Evolutionary conservation across 1,139 yeast genomes (phyloP), one percentile per base, ranked within the genome.

Genomic region (Candida sanyaensis): DNA sequence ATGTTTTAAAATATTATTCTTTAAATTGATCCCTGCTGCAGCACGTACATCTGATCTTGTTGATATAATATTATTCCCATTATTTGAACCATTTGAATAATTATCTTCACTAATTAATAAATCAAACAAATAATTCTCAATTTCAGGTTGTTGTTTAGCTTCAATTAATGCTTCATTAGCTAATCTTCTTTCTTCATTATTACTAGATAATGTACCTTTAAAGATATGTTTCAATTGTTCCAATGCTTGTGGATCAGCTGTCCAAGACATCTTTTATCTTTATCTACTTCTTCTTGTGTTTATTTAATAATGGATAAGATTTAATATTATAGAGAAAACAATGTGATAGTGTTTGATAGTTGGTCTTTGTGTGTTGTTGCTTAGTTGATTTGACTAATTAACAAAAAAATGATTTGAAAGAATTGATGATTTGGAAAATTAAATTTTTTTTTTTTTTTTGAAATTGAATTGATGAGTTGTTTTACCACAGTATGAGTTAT

Each of bases 11-110:
- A 89, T 72, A 51, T 81, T 79, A 65, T 92, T 92, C 64, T 93
- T 93, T 62, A 93, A 77, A 60, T 85, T 77, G 51, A 92, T 71
- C 11, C 98, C 99, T 1, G 97, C 93, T 0, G 96, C 86, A 0
- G 97, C 96, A 48, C 97, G 77, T 28, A 87, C 78, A 42, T 86
- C 85, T 2, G 82, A 67, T 12, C 71, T 64, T 21, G 80, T 69
- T 9, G 59, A 44, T 9, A 13, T 31, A 32, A 23, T 21, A 5
- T 21, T 10, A 12, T 21, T 12, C 9, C 30, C 30, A 32, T 32
- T 31, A 37, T 17, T 30, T 26, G 41, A 9, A 2, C 34, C 42
- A 21, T 28, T 23, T 6, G 13, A 26, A 8, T 12, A 26, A 13
- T 26, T 37, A 32, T 59, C 53, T 42, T 86, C 86, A 49, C 77